Conservation (phyloP, 768 basidiomycete genomes). For the Sarcodon aspratus region DNA sequence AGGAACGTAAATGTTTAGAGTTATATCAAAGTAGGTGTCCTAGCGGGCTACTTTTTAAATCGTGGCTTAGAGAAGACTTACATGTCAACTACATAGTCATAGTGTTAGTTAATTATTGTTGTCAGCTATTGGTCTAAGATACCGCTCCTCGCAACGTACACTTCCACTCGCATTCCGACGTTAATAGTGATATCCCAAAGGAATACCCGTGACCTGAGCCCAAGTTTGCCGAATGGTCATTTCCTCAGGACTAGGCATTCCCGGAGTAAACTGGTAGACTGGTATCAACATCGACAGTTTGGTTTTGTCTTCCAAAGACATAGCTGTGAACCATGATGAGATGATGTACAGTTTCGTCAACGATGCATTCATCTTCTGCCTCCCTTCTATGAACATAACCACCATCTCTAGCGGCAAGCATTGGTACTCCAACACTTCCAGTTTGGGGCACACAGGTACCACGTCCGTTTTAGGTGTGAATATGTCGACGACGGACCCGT, state of each 20-base stretch:
- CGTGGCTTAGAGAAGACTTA: no score
- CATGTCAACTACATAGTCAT: no score
- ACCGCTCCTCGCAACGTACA: no score
- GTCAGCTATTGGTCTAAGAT: no score
- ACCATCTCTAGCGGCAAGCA: conserved; percentile 17
- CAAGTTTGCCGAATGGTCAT: conserved; percentile 3
- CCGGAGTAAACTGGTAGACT: conserved; percentile 20
- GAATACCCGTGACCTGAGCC: not conserved
- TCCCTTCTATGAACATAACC: conserved; percentile 21
- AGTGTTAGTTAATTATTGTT: no score
- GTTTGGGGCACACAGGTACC: conserved; percentile 28
- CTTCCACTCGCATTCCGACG: no score
- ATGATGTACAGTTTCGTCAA: conserved; percentile 39
- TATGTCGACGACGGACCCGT: conserved; percentile 3
- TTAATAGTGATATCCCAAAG: not conserved
- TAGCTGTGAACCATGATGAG: conserved; percentile 14
- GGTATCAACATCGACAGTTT: conserved; percentile 13
- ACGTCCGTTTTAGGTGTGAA: conserved; percentile 5
- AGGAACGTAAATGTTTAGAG: no score
- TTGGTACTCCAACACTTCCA: conserved; percentile 34
- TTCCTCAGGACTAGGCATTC: conserved; percentile 37
- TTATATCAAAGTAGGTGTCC: no score
- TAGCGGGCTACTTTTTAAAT: no score
- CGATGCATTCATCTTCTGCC: conserved; percentile 30
- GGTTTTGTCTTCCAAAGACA: conserved; percentile 13